Base-by-base conservation (phyloP, 1,139 yeast species). In the Debaryomycetaceae sp. region DNA sequence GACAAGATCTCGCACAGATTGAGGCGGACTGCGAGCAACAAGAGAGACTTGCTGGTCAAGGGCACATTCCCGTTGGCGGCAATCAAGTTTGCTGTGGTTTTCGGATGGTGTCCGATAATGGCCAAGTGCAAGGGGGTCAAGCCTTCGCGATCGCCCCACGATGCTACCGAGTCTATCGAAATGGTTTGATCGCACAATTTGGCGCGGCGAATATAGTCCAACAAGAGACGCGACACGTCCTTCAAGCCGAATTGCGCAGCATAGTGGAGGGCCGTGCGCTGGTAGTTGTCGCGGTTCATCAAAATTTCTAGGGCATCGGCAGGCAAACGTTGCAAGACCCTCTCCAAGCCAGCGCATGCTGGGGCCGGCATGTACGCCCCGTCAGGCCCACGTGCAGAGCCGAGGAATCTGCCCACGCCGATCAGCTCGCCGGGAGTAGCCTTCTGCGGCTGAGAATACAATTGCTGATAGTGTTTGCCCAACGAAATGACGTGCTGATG, bases 251-350 rank as follows among this genome's bases (percentile, higher is more conserved):
- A 85, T 45, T 83, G 93, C 2, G 93, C 78, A 12, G 95, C 76
- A 51, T 87, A 87, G 54, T 90, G 97, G 32, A 90, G 59, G 1
- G 97, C 95, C 1, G 95, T 80, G 38, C 96, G 68, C 34, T 64
- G 64, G 45, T 85, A 82, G 36, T 73, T 76, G 49, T 90, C 98
- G 27, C 68, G 68, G 25, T 77, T 75, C 30, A 75, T 55, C 26
- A 86, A 58, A 2, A 70, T 67, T 2, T 61, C 50, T 4, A 39
- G 62, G 61, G 11, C 29, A 8, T 27, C 23, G 20, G 65, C 62
- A 7, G 73, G 73, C 28, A 79, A 50, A 27, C 64, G 59, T 14
- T 62, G 57, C 30, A 82, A 58, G 23, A 81, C 61, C 39, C 71
- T 69, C 4, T 57, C 50, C 25, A 78, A 53, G 5, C 77, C 70